Conservation (phyloP, 768 basidiomycete genomes). For the Amanita muscaria region DNA sequence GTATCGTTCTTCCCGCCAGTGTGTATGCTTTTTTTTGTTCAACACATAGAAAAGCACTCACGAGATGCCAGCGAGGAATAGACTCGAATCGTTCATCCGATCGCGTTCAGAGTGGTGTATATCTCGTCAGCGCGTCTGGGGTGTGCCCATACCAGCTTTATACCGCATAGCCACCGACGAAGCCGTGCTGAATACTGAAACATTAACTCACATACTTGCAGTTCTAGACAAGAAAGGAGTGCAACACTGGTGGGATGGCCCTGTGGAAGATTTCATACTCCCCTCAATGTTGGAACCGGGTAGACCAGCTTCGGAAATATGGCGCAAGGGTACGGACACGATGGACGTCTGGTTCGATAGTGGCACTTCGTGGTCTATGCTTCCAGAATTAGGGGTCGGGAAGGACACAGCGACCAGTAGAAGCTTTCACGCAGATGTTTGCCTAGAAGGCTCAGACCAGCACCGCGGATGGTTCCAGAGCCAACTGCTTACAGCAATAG, state of each 20-base stretch:
- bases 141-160: conserved; percentile 89
- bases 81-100: conserved; percentile 79
- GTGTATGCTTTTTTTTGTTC: conserved; percentile 37
- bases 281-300: conserved; percentile 44
- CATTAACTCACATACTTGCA: conserved; percentile 65
- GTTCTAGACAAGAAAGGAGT: conserved; percentile 69
- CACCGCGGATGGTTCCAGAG: conserved; percentile 99
- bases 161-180: conserved; percentile 54
- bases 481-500: conserved; percentile 76
- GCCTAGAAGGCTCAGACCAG: conserved; percentile 93
- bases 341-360: conserved; percentile 99
- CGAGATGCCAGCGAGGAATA: conserved; percentile 55
- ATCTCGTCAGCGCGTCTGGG: conserved; percentile 95
- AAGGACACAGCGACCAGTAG: conserved; percentile 17
- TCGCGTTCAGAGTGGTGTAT: conserved; percentile 98
- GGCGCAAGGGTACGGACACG: conserved; percentile 83
- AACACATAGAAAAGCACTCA: background rate
- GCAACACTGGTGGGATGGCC: conserved; percentile 89
- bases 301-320: conserved; percentile 32
- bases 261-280: conserved; percentile 73
- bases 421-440: conserved; percentile 65
- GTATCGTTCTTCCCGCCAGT: conserved; percentile 70
- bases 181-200: conserved; percentile 54
- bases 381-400: conserved; percentile 34
- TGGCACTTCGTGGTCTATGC: conserved; percentile 87